Conservation (phyloP, 2,329 filamentous ascomycete species). For the Colletotrichum sp. region DNA sequence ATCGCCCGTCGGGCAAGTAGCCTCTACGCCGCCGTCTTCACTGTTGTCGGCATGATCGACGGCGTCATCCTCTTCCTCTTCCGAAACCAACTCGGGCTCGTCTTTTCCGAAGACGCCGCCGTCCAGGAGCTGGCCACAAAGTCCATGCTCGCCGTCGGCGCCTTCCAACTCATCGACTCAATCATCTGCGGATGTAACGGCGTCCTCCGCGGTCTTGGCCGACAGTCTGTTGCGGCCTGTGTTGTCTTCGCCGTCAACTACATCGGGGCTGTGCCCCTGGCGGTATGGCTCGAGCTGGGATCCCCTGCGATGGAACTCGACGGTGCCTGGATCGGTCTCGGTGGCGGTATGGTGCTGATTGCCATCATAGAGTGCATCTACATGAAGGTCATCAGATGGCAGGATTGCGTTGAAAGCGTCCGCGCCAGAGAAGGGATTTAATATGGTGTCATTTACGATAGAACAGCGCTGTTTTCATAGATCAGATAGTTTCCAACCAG, state of each 20-base stretch:
- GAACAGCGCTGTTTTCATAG: not conserved
- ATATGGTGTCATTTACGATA: not conserved
- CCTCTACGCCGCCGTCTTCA: slow-evolving; percentile 38
- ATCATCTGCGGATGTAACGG: slow-evolving; percentile 41
- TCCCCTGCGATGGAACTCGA: slow-evolving; percentile 32
- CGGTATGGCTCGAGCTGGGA: slow-evolving; percentile 43
- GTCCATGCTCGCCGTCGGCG: slow-evolving; percentile 36
- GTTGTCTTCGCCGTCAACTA: slow-evolving; percentile 42
- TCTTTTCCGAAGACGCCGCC: slow-evolving; percentile 35
- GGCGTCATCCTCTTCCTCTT: slow-evolving; percentile 34
- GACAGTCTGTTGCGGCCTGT: slow-evolving; percentile 41
- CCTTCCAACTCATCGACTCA: slow-evolving; percentile 39
- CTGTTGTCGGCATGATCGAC: slow-evolving; percentile 36
- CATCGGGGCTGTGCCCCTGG: slow-evolving; percentile 40
- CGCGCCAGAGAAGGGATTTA: slow-evolving; percentile 30
- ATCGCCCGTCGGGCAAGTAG: slow-evolving; percentile 34
- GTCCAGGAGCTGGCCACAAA: slow-evolving; percentile 33
- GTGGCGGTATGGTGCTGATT: slow-evolving; percentile 35
- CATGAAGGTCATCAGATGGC: slow-evolving; percentile 31
- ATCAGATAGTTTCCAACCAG: not conserved
- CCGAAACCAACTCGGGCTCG: slow-evolving; percentile 30
- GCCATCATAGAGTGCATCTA: slow-evolving; percentile 35
- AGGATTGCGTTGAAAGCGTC: slow-evolving; percentile 35
- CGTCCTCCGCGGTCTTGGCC: slow-evolving; percentile 42
- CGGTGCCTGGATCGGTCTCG: slow-evolving; percentile 40